Evolutionary conservation across 306 rosid species (phyloP), one percentile per base, ranked within the genome.

Genomic region (Coriaria nepalensis): DNA sequence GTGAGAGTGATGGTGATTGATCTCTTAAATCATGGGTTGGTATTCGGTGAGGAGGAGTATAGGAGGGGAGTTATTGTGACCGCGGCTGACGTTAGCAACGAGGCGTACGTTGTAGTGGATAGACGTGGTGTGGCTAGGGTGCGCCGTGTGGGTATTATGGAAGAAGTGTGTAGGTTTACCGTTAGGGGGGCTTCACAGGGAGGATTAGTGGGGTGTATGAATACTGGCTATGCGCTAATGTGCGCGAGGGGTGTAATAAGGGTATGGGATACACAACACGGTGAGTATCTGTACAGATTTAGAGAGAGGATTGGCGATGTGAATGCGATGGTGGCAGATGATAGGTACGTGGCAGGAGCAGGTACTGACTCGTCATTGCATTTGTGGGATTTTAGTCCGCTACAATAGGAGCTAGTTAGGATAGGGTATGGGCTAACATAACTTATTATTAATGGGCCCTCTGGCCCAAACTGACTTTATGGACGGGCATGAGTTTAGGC

Each of bases 351-450:
- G 62, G 96, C 77, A 0, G 63, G 80, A 0, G 61, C 86, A 0
- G 40, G 56, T 4, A 50, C 4, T 5, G 73, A 78, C 47, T 38
- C 70, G 35, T 49, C 40, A 0, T 57, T 85, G 61, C 83, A 73
- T 56, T 45, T 85, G 1, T 68, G 92, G 83, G 93, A 92, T 69
- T 92, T 92, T 61, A 82, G 92, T 52, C 29, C 29, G 29, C 29
- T 1, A 20, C 29, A 20, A 20, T 20, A 1, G 29, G 1, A 20
- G 29, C 2, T 20, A 20, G 29, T 20, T 20, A 20, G 29, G 29
- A 20, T 20, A 1, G 29, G 29, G 1, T 20, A 20, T 20, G 29
- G 29, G 29, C 29, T 20, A 20, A 20, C 29, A 20, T 20, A 20
- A 20, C 29, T 20, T 20, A 20, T 20, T 20, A 20, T 20, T 20